Evolutionary conservation across 805 yeast species (phyloP).

Genomic region (Komagataella pastoris): DNA sequence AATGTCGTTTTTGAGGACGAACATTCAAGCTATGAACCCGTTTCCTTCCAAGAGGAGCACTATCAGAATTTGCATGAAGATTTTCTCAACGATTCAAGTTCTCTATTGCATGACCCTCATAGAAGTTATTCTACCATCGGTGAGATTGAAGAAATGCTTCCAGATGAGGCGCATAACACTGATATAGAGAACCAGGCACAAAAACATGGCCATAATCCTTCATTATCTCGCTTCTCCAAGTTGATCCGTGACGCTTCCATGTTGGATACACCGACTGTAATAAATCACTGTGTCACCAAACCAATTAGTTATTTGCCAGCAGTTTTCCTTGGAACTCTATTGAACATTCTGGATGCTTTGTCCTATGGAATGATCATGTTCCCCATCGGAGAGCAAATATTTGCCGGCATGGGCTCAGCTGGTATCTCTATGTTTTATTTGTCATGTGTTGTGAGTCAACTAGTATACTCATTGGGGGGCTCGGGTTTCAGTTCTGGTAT

Average conservation of each 20-base stretch:
- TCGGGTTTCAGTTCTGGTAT: constrained; percentile 84
- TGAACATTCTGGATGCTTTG: constrained; percentile 84
- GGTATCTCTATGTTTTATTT: constrained; percentile 93
- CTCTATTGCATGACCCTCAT: not conserved
- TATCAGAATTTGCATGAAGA: not conserved
- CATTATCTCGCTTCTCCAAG: not conserved
- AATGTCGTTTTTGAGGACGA: constrained; percentile 1
- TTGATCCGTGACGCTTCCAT: not conserved
- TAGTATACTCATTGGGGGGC: constrained; percentile 82
- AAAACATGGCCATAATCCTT: not conserved
- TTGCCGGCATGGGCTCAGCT: constrained; percentile 68
- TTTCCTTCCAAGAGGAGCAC: not conserved
- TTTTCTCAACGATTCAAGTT: not conserved
- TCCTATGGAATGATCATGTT: constrained; percentile 97
- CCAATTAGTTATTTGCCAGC: constrained; percentile 55
- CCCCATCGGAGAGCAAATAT: constrained; percentile 74
- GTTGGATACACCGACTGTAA: constrained; percentile 10
- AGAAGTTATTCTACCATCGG: not conserved
- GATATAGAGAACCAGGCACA: not conserved
- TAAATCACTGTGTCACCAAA: constrained; percentile 14
- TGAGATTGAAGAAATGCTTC: not conserved
- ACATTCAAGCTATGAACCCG: not conserved
- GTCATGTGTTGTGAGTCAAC: constrained; percentile 80
- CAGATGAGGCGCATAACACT: not conserved
- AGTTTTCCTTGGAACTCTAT: constrained; percentile 69